phyloP scores from a whole-genome alignment of 2,329 filamentous ascomycete genomes.

The Xylogone sp. region DNA sequence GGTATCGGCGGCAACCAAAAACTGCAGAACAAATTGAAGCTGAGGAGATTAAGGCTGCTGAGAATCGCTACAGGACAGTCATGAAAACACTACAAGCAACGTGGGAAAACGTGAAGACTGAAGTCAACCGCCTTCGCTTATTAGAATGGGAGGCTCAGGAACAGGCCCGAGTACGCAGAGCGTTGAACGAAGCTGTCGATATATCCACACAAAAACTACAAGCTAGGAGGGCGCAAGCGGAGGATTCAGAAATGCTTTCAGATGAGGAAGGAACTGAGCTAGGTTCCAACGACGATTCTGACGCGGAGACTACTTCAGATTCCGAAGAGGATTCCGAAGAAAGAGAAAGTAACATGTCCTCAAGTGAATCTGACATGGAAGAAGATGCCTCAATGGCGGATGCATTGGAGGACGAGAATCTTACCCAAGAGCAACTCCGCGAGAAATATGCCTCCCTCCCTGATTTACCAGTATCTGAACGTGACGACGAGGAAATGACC shows the following conservation, averaged over 20 bases:
- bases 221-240: conserved; percentile 46
- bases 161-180: conserved; percentile 61
- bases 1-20: conserved; percentile 70
- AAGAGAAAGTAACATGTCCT: conserved; percentile 57
- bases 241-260: conserved; percentile 46
- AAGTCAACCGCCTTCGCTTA: conserved; percentile 57
- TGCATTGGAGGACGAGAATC: conserved; percentile 54
- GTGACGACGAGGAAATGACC: conserved; percentile 28
- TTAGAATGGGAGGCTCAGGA: conserved; percentile 63
- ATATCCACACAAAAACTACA: conserved; percentile 66
- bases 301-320: conserved; percentile 42
- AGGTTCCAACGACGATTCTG: conserved; percentile 28
- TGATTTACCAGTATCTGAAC: conserved; percentile 22
- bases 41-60: conserved; percentile 67
- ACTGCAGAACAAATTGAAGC: conserved; percentile 76
- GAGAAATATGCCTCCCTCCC: conserved; percentile 67
- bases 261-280: conserved; percentile 35
- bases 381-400: conserved; percentile 42
- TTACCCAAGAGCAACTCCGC: conserved; percentile 66
- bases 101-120: conserved; percentile 61
- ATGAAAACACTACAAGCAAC: conserved; percentile 52
- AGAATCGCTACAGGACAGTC: conserved; percentile 68
- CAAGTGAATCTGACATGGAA: conserved; percentile 56
- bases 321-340: conserved; percentile 35
- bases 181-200: conserved; percentile 69